These are phyloP conservation scores for Aspergillus viridinutans DNA, from an alignment of 2,329 filamentous ascomycete species.

Conservation along the genomic window DNA sequence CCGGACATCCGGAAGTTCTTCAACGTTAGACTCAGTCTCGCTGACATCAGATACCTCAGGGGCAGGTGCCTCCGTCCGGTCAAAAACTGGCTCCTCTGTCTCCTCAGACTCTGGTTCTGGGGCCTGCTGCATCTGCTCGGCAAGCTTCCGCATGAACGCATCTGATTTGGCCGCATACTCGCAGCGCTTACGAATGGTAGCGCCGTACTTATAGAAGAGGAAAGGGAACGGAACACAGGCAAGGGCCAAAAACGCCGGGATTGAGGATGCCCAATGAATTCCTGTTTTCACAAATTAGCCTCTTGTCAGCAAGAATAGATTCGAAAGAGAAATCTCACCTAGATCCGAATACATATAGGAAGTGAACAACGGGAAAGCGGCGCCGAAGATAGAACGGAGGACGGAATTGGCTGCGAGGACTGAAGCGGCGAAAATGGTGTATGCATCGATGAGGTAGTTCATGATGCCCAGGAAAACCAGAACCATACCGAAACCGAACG, in stretches of 20 bases:
- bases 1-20: conserved; percentile 10
- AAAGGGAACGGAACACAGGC: conserved; percentile 40
- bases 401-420: conserved; percentile 42
- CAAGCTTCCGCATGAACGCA: conserved; percentile 23
- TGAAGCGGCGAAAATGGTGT: conserved; percentile 38
- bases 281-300: conserved; percentile 9
- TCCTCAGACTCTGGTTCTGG: conserved; percentile 4
- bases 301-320: background rate
- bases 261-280: conserved; percentile 44
- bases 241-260: conserved; percentile 43
- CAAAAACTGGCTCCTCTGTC: background rate
- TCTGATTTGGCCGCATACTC: conserved; percentile 35
- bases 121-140: conserved; percentile 16
- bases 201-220: conserved; percentile 38
- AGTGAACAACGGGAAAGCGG: conserved; percentile 45
- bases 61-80: background rate
- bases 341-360: conserved; percentile 42
- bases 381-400: conserved; percentile 42
- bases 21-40: conserved; percentile 10
- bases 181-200: conserved; percentile 33
- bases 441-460: conserved; percentile 42
- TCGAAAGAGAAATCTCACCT: conserved; percentile 7
- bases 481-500: conserved; percentile 41
- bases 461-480: conserved; percentile 37
- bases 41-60: conserved; percentile 1